Conservation (phyloP, 208 protist species). For the Acanthamoeba triangularis region DNA sequence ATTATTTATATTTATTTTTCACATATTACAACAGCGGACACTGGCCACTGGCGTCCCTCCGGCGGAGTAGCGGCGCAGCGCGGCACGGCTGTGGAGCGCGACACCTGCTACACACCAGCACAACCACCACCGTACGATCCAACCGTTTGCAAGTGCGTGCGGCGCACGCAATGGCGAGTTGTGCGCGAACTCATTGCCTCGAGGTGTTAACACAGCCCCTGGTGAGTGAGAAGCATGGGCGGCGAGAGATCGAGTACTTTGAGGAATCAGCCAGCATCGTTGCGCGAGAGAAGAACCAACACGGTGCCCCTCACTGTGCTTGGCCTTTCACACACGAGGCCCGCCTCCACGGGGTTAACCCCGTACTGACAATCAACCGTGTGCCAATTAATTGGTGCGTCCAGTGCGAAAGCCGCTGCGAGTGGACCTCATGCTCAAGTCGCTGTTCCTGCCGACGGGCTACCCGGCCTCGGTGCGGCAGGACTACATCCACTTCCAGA, state of each 20-base stretch:
- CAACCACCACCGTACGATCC: too few relatives aligned
- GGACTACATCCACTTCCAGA: slow-evolving; percentile 68
- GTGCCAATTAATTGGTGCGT: too few relatives aligned
- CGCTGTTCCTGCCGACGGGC: slow-evolving; percentile 46
- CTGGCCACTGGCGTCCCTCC: too few relatives aligned
- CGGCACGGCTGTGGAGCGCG: too few relatives aligned
- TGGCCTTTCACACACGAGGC: too few relatives aligned
- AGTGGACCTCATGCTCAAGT: neutral
- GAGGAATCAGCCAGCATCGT: neutral
- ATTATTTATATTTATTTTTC: too few relatives aligned
- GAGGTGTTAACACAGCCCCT: neutral
- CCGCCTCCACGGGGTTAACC: too few relatives aligned
- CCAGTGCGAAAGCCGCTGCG: neutral
- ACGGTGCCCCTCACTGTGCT: neutral
- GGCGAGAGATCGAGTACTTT: neutral
- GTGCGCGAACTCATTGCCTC: neutral
- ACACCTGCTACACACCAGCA: too few relatives aligned
- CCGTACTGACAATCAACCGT: too few relatives aligned
- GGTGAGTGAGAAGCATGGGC: slow-evolving; percentile 7
- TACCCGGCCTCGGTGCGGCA: slow-evolving; percentile 38
- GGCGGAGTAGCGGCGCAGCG: too few relatives aligned
- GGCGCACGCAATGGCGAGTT: neutral
- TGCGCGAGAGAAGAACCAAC: neutral
- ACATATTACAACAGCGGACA: too few relatives aligned
- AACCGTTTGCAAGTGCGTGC: neutral